Evolutionary conservation across 805 yeast genomes (phyloP).

Genomic region (Cyberlindnera veronae): DNA sequence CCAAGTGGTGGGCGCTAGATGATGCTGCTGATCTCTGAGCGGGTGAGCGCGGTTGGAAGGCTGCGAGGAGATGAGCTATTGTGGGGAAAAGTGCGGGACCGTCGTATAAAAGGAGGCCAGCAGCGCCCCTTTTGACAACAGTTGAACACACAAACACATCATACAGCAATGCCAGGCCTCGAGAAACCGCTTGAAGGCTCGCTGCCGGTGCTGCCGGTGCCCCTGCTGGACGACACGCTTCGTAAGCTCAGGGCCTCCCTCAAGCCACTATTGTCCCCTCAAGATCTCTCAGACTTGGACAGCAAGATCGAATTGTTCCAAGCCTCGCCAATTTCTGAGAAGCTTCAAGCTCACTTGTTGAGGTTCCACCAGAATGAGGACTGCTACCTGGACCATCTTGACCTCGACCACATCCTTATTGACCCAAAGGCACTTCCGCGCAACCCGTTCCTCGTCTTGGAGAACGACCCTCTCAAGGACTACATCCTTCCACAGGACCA

Average conservation of each 20-base stretch:
- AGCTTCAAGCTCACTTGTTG: constrained; percentile 52
- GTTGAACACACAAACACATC: background rate
- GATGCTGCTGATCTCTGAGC: background rate
- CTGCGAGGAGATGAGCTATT: too few relatives aligned
- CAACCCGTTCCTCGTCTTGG: constrained; percentile 71
- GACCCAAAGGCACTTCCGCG: constrained; percentile 56
- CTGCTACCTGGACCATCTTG: constrained; percentile 51
- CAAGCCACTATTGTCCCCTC: constrained; percentile 54
- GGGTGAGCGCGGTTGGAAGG: too few relatives aligned
- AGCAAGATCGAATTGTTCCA: constrained; percentile 44
- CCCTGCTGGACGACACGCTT: constrained; percentile 47
- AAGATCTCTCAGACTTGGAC: constrained; percentile 38
- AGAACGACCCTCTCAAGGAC: constrained; percentile 67
- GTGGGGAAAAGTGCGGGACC: too few relatives aligned
- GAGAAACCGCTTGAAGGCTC: constrained; percentile 5
- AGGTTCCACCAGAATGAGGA: constrained; percentile 42
- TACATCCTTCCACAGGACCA: constrained; percentile 56
- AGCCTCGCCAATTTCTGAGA: constrained; percentile 37
- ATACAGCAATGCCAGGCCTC: background rate
- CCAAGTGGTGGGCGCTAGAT: background rate
- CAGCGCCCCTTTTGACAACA: too few relatives aligned
- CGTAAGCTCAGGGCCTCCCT: constrained; percentile 51
- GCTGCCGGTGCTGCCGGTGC: constrained; percentile 63
- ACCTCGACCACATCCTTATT: constrained; percentile 35
- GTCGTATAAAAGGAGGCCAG: too few relatives aligned